Base-by-base conservation (phyloP, 768 basidiomycete genomes). In the Thelephora aurantiotincta region DNA sequence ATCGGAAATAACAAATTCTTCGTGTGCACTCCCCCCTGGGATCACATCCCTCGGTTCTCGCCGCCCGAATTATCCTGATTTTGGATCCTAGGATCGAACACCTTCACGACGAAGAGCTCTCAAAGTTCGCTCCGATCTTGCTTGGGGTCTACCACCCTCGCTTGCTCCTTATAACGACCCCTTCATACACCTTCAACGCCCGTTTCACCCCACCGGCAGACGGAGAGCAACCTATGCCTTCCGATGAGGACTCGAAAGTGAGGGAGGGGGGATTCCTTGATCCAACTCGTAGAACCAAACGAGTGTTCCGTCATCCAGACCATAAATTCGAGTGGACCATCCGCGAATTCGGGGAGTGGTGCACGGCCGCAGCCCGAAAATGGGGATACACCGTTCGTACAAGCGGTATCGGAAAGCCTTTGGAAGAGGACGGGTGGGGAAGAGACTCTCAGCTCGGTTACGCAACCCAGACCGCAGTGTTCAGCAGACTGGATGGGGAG, bases 291-390 rank as follows among this genome's bases (percentile, higher is more conserved):
- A 74, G 83, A 14, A 91, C 87, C 0, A 58, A 72, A 43, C 75
- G 89, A 1, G 61, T 83, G 23, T 92, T 91, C 65, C 71, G 90
- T 18, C 87, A 93, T 57, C 50, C 63, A 19, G 90, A 92, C 53
- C 90, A 94, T 62, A 83, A 90, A 54, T 89, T 92, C 52, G 90
- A 94, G 60, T 93, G 85, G 83, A 91, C 87, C 0, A 58, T 63
- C 0, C 74, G 76, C 2, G 90, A 93, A 56, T 94, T 89, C 57
- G 55, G 58, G 16, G 54, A 52, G 13, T 85, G 81, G 77, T 89
- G 87, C 56, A 52, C 62, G 11, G 57, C 55, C 0, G 66, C 64
- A 2, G 85, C 82, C 0, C 57, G 56, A 3, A 69, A 75, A 43
- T 91, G 83, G 82, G 85, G 83, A 0, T 91, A 91, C 53, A 66